Base-by-base conservation (phyloP, 352 stramenopile genomes). In the Globisporangium apiculatum region DNA sequence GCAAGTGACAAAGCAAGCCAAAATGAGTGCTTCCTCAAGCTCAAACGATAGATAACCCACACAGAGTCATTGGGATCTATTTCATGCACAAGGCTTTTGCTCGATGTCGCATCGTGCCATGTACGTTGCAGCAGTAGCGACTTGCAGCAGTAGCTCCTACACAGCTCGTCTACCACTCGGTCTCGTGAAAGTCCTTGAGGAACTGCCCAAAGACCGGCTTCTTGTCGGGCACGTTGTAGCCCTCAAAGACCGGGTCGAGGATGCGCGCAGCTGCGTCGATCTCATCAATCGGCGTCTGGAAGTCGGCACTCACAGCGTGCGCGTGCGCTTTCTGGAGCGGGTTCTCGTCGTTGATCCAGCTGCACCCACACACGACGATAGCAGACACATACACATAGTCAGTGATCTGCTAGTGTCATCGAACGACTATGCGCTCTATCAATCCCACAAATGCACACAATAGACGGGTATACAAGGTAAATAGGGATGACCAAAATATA, bases 281-380 rank as follows among this genome's bases (percentile, higher is more conserved):
- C 75, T 99, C 96, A 75, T 99, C 96, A 64, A 99, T 98, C 7
- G 96, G 96, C 36, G 95, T 99, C 80, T 95, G 95, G 75, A 99
- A 99, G 54, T 97, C 76, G 72, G 97, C 95, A 11, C 71, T 86
- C 53, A 88, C 63, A 0, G 92, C 92, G 61, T 97, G 94, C 43
- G 94, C 93, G 52, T 91, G 89, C 5, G 95, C 95, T 69, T 96
- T 95, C 56, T 97, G 83, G 38, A 98, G 65, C 45, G 96, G 96
- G 77, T 98, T 98, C 68, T 99, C 96, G 72, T 98, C 95, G 73
- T 99, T 99, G 75, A 99, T 98, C 96, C 96, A 99, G 61, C 84
- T 90, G 57, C 45, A 31, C 24, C 24, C 24, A 31, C 24, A 31
- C 24, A 31, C 24, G 24, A 31, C 24, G 24, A 31, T 31, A 31